Conservation (phyloP, 164 flowering plant genomes). For the Platanus orientalis region DNA sequence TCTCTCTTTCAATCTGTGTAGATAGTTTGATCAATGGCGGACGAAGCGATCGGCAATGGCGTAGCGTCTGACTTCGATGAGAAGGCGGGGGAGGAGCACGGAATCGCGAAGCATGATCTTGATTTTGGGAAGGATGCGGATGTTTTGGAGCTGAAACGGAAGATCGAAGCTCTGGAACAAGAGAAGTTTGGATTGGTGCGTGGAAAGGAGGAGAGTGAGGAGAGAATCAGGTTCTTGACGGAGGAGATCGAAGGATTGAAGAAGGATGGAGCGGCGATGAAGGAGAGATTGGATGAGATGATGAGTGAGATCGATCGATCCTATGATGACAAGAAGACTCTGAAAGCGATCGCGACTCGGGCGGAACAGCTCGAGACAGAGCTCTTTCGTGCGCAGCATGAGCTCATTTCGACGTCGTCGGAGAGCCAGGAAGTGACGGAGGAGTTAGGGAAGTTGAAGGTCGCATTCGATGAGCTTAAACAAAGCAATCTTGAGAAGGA, state of each 20-base stretch:
- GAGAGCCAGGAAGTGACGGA: slow-evolving; percentile 33
- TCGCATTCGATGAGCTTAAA: slow-evolving; percentile 17
- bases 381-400: slow-evolving; percentile 62
- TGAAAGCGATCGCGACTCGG: slow-evolving; percentile 36
- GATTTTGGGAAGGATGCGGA: slow-evolving; percentile 19
- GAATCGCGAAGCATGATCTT: slow-evolving; percentile 16
- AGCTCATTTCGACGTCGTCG: slow-evolving; percentile 38
- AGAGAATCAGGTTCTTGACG: slow-evolving; percentile 26
- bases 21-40: slow-evolving; percentile 36
- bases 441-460: slow-evolving; percentile 36
- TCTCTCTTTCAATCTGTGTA: neutral
- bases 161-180: slow-evolving; percentile 34
- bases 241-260: slow-evolving; percentile 35
- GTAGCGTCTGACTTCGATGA: slow-evolving; percentile 20
- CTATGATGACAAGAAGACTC: slow-evolving; percentile 30
- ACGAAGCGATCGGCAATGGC: slow-evolving; percentile 33
- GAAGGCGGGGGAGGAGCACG: slow-evolving; percentile 23
- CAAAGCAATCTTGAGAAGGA: slow-evolving; percentile 29
- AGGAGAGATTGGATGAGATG: slow-evolving; percentile 19
- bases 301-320: slow-evolving; percentile 24
- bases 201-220: slow-evolving; percentile 27
- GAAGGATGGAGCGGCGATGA: slow-evolving; percentile 29
- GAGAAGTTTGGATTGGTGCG: slow-evolving; percentile 30
- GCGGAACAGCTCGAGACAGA: slow-evolving; percentile 60
- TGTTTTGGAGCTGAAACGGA: slow-evolving; percentile 25